Evolutionary conservation across 129 eudicot genomes (phyloP).

Genomic region (Heracleum sosnowskyi): DNA sequence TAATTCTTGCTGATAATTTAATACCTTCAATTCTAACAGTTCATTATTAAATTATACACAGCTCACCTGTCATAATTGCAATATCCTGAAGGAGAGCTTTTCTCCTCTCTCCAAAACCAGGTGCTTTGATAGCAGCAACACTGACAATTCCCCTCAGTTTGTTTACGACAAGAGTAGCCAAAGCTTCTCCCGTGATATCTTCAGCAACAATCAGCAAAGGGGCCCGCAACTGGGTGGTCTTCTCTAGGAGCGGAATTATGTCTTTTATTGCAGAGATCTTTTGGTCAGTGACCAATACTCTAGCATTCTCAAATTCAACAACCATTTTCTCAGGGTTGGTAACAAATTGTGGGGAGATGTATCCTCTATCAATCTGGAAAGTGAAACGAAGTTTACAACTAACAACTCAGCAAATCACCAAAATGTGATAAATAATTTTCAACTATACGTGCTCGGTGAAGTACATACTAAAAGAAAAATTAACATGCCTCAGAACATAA

Average conservation of each 20-base stretch:
- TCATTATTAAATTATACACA: background rate
- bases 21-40: background rate
- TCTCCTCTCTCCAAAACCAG: conserved; percentile 65
- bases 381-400: background rate
- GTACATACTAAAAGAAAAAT: background rate
- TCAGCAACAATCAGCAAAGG: conserved; percentile 61
- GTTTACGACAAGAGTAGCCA: conserved; percentile 70
- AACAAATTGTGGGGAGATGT: conserved; percentile 73
- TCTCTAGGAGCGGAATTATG: conserved; percentile 62
- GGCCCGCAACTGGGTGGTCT: conserved; percentile 56
- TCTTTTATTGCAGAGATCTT: conserved; percentile 72
- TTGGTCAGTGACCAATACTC: conserved; percentile 64
- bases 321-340: conserved; percentile 61
- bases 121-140: conserved; percentile 77
- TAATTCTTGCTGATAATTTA: background rate
- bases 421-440: background rate
- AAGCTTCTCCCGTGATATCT: conserved; percentile 65
- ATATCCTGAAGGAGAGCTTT: conserved; percentile 73
- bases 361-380: conserved; percentile 76
- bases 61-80: conserved; percentile 52
- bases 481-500: background rate
- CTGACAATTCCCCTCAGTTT: conserved; percentile 56
- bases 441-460: background rate
- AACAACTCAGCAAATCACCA: background rate
- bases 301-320: conserved; percentile 72